A percentile compares a stretch with the other conserved stretches of the same genome.
phyloP scores from a whole-genome alignment of 306 rosid species.

The Mimosa bimucronata region DNA sequence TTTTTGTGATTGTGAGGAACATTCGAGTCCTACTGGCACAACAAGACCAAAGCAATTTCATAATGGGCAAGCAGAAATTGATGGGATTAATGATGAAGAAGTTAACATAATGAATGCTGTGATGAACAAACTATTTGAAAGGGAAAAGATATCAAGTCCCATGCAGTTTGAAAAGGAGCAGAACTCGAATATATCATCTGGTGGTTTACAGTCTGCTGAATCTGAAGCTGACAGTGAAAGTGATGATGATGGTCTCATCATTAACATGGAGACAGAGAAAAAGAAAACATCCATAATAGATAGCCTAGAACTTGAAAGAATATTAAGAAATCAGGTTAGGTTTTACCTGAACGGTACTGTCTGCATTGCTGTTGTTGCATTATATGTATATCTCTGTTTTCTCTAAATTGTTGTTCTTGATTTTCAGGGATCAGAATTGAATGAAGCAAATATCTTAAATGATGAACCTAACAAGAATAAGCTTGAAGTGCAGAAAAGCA shows the following conservation, averaged over 20 bases:
- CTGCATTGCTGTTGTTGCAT: conserved; percentile 9
- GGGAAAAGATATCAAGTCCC: conserved; percentile 41
- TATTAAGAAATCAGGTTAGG: conserved; percentile 52
- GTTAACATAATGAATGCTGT: conserved; percentile 72
- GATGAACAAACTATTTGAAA: conserved; percentile 67
- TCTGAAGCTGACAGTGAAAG: conserved; percentile 50
- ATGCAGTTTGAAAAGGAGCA: conserved; percentile 32
- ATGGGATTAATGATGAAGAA: conserved; percentile 68
- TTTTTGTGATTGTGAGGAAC: conserved; percentile 96
- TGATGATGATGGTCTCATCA: conserved; percentile 74
- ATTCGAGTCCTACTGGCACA: conserved; percentile 47
- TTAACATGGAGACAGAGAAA: conserved; percentile 56
- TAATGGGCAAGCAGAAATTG: conserved; percentile 42
- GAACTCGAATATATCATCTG: conserved; percentile 34
- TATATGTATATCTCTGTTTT: conserved; percentile 20
- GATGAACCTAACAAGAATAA: conserved; percentile 40
- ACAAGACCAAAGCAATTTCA: conserved; percentile 34
- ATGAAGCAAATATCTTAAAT: conserved; percentile 27
- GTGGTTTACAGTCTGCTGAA: conserved; percentile 39
- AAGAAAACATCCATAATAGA: conserved; percentile 35
- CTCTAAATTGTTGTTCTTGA: conserved; percentile 30
- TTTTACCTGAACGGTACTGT: conserved; percentile 14
- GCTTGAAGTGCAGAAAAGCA: conserved; percentile 36
- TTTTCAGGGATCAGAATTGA: conserved; percentile 19
- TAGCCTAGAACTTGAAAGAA: conserved; percentile 45